These are phyloP conservation scores for Decorospora gaudefroyi DNA, from an alignment of 2,329 filamentous ascomycete genomes.

Conservation along the genomic window DNA sequence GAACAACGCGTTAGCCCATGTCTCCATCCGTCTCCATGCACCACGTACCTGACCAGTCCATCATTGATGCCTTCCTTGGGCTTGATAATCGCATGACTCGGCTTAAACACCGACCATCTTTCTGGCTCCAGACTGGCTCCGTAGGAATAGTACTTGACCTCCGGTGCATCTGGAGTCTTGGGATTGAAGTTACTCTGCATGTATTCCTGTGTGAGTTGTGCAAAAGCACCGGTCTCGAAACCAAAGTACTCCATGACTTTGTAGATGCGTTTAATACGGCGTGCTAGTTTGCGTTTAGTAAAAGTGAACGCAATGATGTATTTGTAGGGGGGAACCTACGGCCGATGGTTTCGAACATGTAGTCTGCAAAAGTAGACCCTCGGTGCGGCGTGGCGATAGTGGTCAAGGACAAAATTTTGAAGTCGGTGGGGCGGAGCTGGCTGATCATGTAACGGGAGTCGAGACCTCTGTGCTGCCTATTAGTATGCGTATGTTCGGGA, in stretches of 20 bases:
- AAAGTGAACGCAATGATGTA: slow-evolving; percentile 9
- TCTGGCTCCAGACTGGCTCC: slow-evolving; percentile 62
- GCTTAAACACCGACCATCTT: slow-evolving; percentile 61
- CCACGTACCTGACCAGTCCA: slow-evolving; percentile 60
- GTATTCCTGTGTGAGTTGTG: slow-evolving; percentile 63
- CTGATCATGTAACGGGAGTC: slow-evolving; percentile 69
- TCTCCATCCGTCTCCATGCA: background rate
- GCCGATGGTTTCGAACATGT: slow-evolving; percentile 62
- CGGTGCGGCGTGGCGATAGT: slow-evolving; percentile 66
- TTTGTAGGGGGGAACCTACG: slow-evolving; percentile 55
- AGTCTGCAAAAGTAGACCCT: slow-evolving; percentile 66
- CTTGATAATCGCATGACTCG: slow-evolving; percentile 60
- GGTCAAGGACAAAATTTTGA: slow-evolving; percentile 74
- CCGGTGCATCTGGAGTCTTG: slow-evolving; percentile 59
- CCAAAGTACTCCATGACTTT: slow-evolving; percentile 59
- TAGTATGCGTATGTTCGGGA: slow-evolving; percentile 20
- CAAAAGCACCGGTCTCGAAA: slow-evolving; percentile 63
- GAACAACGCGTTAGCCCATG: background rate
- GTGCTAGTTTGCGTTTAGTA: slow-evolving; percentile 31
- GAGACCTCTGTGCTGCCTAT: slow-evolving; percentile 57
- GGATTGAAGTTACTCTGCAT: slow-evolving; percentile 64
- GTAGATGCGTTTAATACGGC: slow-evolving; percentile 60
- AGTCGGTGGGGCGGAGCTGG: slow-evolving; percentile 61
- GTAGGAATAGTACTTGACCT: slow-evolving; percentile 66
- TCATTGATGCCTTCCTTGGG: slow-evolving; percentile 64